Evolutionary conservation across 2,329 filamentous ascomycete species (phyloP).

Genomic region (Talaromyces piceae): DNA sequence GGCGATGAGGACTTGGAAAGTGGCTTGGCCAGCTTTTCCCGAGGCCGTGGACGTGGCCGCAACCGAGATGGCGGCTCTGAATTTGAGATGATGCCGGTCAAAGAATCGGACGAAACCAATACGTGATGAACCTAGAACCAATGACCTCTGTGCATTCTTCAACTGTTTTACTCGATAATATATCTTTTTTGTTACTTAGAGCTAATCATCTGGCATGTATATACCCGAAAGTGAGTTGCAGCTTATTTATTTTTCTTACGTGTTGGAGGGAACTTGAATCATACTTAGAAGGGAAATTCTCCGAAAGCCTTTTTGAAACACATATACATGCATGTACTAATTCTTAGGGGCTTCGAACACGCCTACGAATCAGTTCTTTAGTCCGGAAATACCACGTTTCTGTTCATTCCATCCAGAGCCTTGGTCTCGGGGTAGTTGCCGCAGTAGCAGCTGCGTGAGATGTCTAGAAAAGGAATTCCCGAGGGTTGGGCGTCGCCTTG

Average conservation of each 20-base stretch:
- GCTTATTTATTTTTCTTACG: neutral
- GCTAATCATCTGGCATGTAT: neutral
- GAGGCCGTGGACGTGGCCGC: conserved; percentile 24
- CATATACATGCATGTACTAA: neutral
- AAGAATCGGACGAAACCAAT: conserved; percentile 21
- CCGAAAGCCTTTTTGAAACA: too few species aligned
- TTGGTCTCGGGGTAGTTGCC: too few species aligned
- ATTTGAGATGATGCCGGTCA: conserved; percentile 31
- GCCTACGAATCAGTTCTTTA: too few species aligned
- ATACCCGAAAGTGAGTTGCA: neutral
- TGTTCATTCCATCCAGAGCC: too few species aligned
- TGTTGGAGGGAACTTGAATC: too few species aligned
- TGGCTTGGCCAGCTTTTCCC: conserved; percentile 19
- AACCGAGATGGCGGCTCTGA: conserved; percentile 19
- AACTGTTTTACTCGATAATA: neutral
- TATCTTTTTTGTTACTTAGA: neutral
- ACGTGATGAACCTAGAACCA: conserved; percentile 17
- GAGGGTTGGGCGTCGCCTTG: too few species aligned
- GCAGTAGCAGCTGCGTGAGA: too few species aligned
- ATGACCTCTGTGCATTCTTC: neutral
- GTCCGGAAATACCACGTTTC: too few species aligned
- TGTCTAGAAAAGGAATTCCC: too few species aligned
- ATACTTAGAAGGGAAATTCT: neutral
- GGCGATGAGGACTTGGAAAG: conserved; percentile 13
- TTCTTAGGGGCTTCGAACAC: too few species aligned